Base-by-base conservation (phyloP, 2,329 filamentous ascomycete species). In the Fusarium sororula region DNA sequence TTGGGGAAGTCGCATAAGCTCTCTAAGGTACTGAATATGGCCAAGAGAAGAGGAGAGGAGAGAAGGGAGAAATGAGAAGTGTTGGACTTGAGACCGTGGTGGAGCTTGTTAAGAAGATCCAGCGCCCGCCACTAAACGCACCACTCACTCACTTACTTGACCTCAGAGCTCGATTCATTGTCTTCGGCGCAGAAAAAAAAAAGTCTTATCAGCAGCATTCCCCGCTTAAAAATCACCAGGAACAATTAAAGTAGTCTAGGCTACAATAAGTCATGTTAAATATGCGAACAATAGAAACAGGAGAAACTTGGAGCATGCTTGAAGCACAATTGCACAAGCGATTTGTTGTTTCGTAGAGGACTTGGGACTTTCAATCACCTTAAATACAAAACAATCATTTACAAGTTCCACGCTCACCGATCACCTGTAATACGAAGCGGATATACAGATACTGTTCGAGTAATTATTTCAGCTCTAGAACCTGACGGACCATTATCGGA, bases 1-100 rank as follows among this genome's bases (percentile, higher is more conserved):
- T 72, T 63, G 69, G 56, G 78, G 66, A 67, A 60, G 77, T 78
- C 77, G 77, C 81, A 83, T 84, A 78, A 77, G 73, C 72, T 55
- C 69, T 66, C 69, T 63, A 61, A 50, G 48, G 35, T 32, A 44
- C 28, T 53, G 13, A 47, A 24, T 68, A 68, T 55, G 69, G 56
- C 32, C 37, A 57, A 63, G 47, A 44, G 55, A n/a, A 55, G 58
- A 74, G 35, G 20, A 35, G 26, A 32, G 41, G 26, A 35, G 26
- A 37, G 44, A 57, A 57, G 59, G 45, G 47, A 53, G 63, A 44
- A 63, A 64, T 56, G 64, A 58, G 72, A 66, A 62, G 61, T 57
- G 57, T 32, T 61, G 54, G 53, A 61, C 42, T 66, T 38, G 47
- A 54, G 56, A 45, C 37, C 24, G 59, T 35, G 44, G 73, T 70